Base-by-base conservation (phyloP, 208 protist genomes). In the Crithidia expoeki region DNA sequence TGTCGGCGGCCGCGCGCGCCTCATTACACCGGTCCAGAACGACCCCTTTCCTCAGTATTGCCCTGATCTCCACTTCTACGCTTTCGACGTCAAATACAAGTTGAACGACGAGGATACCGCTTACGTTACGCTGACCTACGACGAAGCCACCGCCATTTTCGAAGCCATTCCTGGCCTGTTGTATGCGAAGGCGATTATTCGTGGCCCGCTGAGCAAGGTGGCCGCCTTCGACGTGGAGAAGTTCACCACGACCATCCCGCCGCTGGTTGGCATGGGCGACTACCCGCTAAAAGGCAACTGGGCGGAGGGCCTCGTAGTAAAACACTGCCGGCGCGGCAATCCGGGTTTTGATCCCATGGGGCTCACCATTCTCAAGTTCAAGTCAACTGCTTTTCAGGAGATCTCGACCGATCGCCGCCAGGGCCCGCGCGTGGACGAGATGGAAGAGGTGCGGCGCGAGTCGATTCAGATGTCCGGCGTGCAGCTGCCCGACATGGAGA, bases 31-130 rank as follows among this genome's bases (percentile, higher is more conserved):
- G 28, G 88, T 96, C 46, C 88, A 94, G 79, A 85, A 40, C 30
- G 84, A 96, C 59, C 67, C 82, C 27, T 94, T 94, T 64, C 91
- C 91, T n/a, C 91, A 96, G 72, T 96, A 96, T 73, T 85, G 83
- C 79, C 91, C 91, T 23, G 67, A 92, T 68, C 83, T 96, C 21
- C 88, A 92, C 57, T 96, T 96, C 67, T 94, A 93, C 64, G 91
- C 91, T 40, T 96, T 94, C 56, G 91, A 96, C 75, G 83, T 96
- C 61, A 94, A 96, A 70, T 90, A 92, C 75, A 81, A 83, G 46
- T 33, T 71, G 21, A 65, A 9, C n/a, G 64, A 57, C 6, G 55
- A 64, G 19, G 64, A 74, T 2, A 47, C 65, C 9, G 78, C 74
- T 2, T 86, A 86, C 63, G 36, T 36, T 28, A 85, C 81, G 27